A percentile compares a stretch with the other conserved stretches of the same genome.
Evolutionary conservation across 148 eudicot species (phyloP).

Genomic region (Spergularia marina): DNA sequence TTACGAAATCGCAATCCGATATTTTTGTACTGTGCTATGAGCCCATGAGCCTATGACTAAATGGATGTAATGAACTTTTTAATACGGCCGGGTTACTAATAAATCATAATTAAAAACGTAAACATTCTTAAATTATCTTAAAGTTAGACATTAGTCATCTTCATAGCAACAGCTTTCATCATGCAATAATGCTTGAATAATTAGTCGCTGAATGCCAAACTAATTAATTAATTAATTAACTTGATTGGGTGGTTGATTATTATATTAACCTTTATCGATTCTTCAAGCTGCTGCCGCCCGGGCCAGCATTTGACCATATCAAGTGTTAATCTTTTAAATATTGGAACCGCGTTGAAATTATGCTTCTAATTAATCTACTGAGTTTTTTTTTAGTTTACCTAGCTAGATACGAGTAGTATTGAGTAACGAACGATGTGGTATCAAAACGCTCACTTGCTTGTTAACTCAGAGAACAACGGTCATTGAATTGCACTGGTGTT

Average conservation of each 20-base stretch:
- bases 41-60: neutral
- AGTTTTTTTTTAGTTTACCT: too few species aligned
- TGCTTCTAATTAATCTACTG: neutral
- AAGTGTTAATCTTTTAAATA: neutral
- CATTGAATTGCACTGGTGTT: too few species aligned
- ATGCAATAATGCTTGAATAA: conserved; percentile 14
- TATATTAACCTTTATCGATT: neutral
- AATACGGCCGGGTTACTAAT: too few species aligned
- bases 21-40: too few species aligned
- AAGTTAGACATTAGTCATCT: neutral
- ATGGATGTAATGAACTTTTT: too few species aligned
- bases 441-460: too few species aligned
- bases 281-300: conserved; percentile 20
- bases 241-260: conserved; percentile 25
- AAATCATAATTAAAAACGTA: too few species aligned
- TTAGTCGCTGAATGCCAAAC: neutral
- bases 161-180: conserved; percentile 11
- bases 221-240: neutral
- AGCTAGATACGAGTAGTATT: too few species aligned
- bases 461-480: too few species aligned
- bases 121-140: too few species aligned
- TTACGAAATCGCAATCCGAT: neutral
- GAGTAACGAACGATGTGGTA: too few species aligned
- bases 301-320: neutral
- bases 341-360: conserved; percentile 19